phyloP scores from a whole-genome alignment of 1,284 basidiomycete species.

The Leucoagaricus sp. region DNA sequence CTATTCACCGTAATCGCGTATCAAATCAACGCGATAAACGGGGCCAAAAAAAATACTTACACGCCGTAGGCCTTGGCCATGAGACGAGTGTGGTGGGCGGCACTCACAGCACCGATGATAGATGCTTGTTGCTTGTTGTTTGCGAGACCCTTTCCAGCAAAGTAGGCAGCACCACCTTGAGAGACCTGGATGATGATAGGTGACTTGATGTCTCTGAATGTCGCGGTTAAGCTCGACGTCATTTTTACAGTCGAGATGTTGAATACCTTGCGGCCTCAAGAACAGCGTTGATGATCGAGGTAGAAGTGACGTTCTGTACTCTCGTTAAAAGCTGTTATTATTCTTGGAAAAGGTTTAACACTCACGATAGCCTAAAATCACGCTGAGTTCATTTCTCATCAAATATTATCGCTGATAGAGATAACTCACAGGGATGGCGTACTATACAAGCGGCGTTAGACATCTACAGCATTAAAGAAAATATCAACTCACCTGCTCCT shows the following conservation, averaged over 20 bases:
- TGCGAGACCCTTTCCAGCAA: constrained; percentile 94
- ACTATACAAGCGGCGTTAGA: constrained; percentile 43
- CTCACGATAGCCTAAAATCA: constrained; percentile 70
- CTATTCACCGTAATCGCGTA: background rate
- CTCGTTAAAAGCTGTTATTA: constrained; percentile 16
- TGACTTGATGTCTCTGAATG: constrained; percentile 74
- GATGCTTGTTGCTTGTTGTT: constrained; percentile 99
- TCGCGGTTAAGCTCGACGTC: constrained; percentile 8
- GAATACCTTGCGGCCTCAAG: constrained; percentile 84
- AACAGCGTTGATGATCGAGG: constrained; percentile 84
- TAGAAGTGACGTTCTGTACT: constrained; percentile 80
- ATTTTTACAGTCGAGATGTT: constrained; percentile 10
- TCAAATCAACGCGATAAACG: background rate
- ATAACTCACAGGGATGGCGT: constrained; percentile 79
- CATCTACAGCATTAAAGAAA: background rate
- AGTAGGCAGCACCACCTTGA: constrained; percentile 96
- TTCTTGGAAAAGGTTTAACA: constrained; percentile 20
- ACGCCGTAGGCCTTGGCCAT: constrained; percentile 91
- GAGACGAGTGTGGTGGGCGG: constrained; percentile 90
- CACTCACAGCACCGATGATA: constrained; percentile 88
- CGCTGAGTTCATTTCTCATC: constrained; percentile 12
- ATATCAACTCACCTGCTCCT: constrained; percentile 65
- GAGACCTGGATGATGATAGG: constrained; percentile 99
- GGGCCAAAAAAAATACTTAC: constrained; percentile 47
- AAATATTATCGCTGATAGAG: background rate